Evolutionary conservation across 805 yeast species (phyloP).

Genomic region (Metschnikowia reukaufii): DNA sequence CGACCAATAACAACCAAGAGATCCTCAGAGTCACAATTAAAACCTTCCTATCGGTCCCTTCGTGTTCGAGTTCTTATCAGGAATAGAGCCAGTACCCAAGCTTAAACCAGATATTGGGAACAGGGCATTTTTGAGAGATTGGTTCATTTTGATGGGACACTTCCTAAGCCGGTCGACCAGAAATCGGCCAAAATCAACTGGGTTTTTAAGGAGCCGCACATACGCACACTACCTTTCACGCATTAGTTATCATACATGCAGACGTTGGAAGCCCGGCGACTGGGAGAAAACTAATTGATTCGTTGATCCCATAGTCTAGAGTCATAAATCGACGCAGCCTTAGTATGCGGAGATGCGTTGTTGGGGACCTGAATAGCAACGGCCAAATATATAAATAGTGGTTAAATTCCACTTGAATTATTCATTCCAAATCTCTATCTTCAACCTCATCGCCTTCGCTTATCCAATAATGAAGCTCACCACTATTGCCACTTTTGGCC

Average conservation of each 20-base stretch:
- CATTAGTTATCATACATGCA: not conserved
- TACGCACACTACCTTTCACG: too few species aligned
- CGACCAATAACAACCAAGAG: not conserved
- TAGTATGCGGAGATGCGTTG: not conserved
- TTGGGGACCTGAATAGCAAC: too few species aligned
- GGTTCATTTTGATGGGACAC: too few species aligned
- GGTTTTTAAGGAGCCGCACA: not conserved
- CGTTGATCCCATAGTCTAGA: not conserved
- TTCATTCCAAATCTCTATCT: too few species aligned
- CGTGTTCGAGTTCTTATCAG: too few species aligned
- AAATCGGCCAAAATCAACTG: not conserved
- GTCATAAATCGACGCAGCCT: not conserved
- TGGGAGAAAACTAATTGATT: not conserved
- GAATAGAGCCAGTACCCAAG: too few species aligned
- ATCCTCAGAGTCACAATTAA: too few species aligned
- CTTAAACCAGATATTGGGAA: too few species aligned
- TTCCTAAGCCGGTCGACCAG: not conserved
- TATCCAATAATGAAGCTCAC: slow-evolving; percentile 11
- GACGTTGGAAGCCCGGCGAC: not conserved
- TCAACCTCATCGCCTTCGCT: not conserved
- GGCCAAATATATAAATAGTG: too few species aligned
- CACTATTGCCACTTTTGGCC: slow-evolving; percentile 5
- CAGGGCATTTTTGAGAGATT: too few species aligned
- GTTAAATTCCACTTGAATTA: too few species aligned
- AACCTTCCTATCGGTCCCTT: too few species aligned